Percentiles rank a stretch among this genome's conserved stretches.
Evolutionary conservation across 179 eudicot genomes (phyloP).

Genomic region (Corrigiola litoralis): DNA sequence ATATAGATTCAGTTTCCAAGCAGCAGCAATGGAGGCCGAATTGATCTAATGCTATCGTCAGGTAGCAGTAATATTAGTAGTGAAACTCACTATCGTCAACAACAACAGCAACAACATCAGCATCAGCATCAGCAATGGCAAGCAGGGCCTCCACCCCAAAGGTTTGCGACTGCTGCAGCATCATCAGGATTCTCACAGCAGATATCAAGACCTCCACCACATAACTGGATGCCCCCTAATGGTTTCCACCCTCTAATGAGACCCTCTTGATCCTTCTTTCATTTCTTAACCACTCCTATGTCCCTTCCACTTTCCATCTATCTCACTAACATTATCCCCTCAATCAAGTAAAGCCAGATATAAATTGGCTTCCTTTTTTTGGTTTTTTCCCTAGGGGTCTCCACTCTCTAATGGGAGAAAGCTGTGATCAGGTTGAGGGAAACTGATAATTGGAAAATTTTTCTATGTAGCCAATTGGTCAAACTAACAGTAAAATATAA

Average conservation of each 20-base stretch:
- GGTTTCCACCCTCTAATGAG: constrained; percentile 54
- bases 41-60: constrained; percentile 26
- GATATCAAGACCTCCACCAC: constrained; percentile 40
- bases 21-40: constrained; percentile 47
- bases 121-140: constrained; percentile 44
- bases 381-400: constrained; percentile 4
- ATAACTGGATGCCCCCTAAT: constrained; percentile 47
- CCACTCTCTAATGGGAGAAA: background rate
- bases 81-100: constrained; percentile 13
- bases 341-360: constrained; percentile 19
- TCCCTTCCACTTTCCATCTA: background rate
- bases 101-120: constrained; percentile 5
- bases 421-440: background rate
- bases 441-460: background rate
- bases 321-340: constrained; percentile 15
- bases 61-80: background rate
- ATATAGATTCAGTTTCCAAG: constrained; percentile 49
- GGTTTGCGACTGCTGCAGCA: constrained; percentile 85
- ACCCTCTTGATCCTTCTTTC: constrained; percentile 38
- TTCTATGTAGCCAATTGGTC: constrained; percentile 9
- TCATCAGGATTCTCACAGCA: constrained; percentile 98
- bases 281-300: background rate
- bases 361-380: constrained; percentile 1
- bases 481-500: constrained; percentile 22
- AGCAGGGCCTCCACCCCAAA: constrained; percentile 31